Conservation (phyloP, 2,329 filamentous ascomycete species). For the Cladosporium sp. region DNA sequence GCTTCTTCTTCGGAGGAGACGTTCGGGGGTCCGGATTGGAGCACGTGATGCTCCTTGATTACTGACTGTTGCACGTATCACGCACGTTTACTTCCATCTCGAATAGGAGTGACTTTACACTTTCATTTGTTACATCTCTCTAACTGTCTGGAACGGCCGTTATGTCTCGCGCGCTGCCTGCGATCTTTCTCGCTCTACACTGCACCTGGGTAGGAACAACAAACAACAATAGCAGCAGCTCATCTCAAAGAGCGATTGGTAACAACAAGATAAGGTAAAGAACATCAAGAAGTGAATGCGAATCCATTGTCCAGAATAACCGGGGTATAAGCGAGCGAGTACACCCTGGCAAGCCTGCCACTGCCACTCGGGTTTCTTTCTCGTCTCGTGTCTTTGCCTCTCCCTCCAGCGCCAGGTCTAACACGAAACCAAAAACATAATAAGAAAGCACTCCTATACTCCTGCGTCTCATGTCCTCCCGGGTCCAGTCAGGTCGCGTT, state of each 20-base stretch:
- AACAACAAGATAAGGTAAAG: neutral
- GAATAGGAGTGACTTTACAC: neutral
- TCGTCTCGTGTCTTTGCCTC: constrained; percentile 7
- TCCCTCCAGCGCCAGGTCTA: neutral
- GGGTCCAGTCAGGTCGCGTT: neutral
- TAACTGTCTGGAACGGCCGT: neutral
- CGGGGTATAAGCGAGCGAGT: constrained; percentile 7
- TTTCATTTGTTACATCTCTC: neutral
- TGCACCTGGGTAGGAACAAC: neutral
- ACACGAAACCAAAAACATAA: neutral
- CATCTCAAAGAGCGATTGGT: neutral
- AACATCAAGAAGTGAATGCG: neutral
- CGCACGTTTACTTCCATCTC: too few relatives aligned
- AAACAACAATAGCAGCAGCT: too few relatives aligned
- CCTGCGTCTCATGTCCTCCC: neutral
- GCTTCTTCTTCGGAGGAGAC: constrained; percentile 3
- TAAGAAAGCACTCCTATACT: neutral
- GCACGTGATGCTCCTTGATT: neutral
- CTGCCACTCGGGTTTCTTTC: constrained; percentile 4
- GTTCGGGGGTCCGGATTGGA: neutral
- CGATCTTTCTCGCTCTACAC: neutral
- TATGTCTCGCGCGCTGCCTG: neutral
- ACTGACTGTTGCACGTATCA: neutral
- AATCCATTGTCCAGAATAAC: constrained; percentile 1
- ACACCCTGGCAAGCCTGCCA: constrained; percentile 6